Evolutionary conservation across 352 stramenopile species (phyloP).

Genomic region (Globisporangium camurandrum): DNA sequence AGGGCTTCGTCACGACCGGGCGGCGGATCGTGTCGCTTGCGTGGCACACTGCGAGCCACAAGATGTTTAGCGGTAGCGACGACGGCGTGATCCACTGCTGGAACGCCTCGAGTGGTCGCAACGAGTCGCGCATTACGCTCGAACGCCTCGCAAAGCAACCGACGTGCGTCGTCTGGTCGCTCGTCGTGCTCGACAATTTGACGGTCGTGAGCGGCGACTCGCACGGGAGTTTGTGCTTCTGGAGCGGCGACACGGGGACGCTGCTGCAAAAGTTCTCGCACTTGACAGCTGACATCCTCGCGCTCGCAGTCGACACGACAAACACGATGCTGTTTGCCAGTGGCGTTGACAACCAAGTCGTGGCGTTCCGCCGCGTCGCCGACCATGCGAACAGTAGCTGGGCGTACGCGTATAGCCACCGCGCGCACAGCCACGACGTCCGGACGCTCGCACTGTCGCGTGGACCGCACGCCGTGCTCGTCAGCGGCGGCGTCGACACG

Average conservation of each 20-base stretch:
- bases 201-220: slow-evolving; percentile 92
- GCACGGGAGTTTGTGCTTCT: slow-evolving; percentile 90
- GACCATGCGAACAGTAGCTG: slow-evolving; percentile 39
- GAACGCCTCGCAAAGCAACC: slow-evolving; percentile 70
- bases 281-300: slow-evolving; percentile 86
- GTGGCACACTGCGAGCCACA: slow-evolving; percentile 62
- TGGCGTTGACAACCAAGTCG: slow-evolving; percentile 91
- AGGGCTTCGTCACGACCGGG: slow-evolving; percentile 71
- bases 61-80: slow-evolving; percentile 82
- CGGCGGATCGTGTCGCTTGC: slow-evolving; percentile 76
- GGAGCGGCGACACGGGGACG: slow-evolving; percentile 88
- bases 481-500: slow-evolving; percentile 91
- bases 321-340: slow-evolving; percentile 90
- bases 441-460: slow-evolving; percentile 73
- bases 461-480: slow-evolving; percentile 52
- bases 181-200: slow-evolving; percentile 84
- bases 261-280: slow-evolving; percentile 91
- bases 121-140: slow-evolving; percentile 79
- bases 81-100: slow-evolving; percentile 86
- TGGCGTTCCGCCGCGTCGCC: slow-evolving; percentile 60
- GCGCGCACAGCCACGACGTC: slow-evolving; percentile 88
- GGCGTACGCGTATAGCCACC: slow-evolving; percentile 84
- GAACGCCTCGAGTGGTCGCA: slow-evolving; percentile 68
- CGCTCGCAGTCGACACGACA: slow-evolving; percentile 70
- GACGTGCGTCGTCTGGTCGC: slow-evolving; percentile 85